Percentiles rank a stretch among this genome's conserved stretches.
Conservation (phyloP, 768 basidiomycete species). For the Rickenella mellea region DNA sequence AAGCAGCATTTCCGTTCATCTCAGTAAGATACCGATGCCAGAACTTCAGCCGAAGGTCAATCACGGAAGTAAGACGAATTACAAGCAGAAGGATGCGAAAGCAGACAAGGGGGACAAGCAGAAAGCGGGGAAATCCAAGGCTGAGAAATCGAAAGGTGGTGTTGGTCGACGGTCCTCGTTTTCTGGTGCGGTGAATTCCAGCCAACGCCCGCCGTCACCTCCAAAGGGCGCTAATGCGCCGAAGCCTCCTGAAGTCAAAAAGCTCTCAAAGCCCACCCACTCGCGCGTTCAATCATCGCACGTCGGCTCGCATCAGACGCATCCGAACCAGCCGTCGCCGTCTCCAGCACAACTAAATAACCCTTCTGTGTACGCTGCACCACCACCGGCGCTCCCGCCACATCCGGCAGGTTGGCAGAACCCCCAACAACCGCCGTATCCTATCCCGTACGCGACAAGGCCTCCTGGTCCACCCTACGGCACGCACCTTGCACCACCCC, state of each 20-base stretch:
- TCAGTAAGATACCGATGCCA: conserved; percentile 84
- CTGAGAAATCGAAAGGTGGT: conserved; percentile 5
- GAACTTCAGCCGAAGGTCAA: conserved; percentile 55
- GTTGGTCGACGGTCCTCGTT: background rate
- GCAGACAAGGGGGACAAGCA: conserved; percentile 1
- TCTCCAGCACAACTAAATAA: conserved; percentile 35
- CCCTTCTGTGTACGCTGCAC: conserved; percentile 27
- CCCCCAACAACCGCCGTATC: background rate
- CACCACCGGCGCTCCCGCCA: conserved; percentile 17
- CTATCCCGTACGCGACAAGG: background rate
- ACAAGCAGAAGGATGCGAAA: background rate
- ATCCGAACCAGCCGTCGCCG: conserved; percentile 29
- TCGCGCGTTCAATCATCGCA: conserved; percentile 13
- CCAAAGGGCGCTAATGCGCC: background rate
- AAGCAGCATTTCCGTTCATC: conserved; percentile 55
- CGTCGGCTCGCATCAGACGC: conserved; percentile 21
- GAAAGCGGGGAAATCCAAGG: background rate
- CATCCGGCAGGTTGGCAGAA: background rate
- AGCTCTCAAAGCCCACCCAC: background rate
- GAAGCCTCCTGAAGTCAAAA: background rate
- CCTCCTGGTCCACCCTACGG: background rate
- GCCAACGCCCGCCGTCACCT: background rate
- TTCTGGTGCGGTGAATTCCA: too few species aligned
- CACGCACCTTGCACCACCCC: background rate
- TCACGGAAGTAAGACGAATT: background rate